Evolutionary conservation across 805 yeast genomes (phyloP), one percentile per base, ranked within the genome.

Genomic region (Novakomyces olei): DNA sequence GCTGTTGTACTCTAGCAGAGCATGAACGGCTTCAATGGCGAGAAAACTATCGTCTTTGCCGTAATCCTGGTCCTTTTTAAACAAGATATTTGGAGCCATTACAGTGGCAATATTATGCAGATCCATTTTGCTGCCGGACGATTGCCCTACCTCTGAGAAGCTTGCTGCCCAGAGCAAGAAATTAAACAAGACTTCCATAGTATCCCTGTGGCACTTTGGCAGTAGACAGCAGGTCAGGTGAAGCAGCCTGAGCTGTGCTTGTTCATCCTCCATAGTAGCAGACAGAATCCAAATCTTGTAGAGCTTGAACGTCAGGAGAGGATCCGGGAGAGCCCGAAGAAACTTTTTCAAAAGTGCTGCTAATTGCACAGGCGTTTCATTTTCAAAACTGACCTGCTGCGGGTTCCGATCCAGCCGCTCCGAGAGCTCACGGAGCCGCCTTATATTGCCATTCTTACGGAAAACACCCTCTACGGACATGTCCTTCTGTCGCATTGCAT

Each of bases 381-480:
- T 63, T 15, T 31, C 38, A 4, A 44, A 34, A 10, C 30, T 26
- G 3, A 30, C 31, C 9, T 34, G 35, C 16, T 69, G 63, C 1
- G 94, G 92, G 41, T 65, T 61, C 29, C 63, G 57, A 52, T 88
- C 88, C 41, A 85, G 73, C 30, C 59, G 63, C 34, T 69, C 79
- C 0, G 79, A 66, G 37, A 83, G 54, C 41, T 72, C 77, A 42
- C 74, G 67, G 32, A 85, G 58, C 29, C 77, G 65, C 44, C 81
- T 70, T 46, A 88, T 83, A 48, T 88, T 88, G 46, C 98, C 98
- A 48, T 88, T 88, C 47, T 83, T 75, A 45, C 98, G 68, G 63
- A 88, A 88, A 4, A 88, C 73, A 37, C 98, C 98, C 53, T 88
- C 96, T 6, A 55, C 80, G 2, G 95, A 78, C 75, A 88, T 70